Evolutionary conservation across 805 yeast species (phyloP).

Genomic region (Starmerella powellii): DNA sequence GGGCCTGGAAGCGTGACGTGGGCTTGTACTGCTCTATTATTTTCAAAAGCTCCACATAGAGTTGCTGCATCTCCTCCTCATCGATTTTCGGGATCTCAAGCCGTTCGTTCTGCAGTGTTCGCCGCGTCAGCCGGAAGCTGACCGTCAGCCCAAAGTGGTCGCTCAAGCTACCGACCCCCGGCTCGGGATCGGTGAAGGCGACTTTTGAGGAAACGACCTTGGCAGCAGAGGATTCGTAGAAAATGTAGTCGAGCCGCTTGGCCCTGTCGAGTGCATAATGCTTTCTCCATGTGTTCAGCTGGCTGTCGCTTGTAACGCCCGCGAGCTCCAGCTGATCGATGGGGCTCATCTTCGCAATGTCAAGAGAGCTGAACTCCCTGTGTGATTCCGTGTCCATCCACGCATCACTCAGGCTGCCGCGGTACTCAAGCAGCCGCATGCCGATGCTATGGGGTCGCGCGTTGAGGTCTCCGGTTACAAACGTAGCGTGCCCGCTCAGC

Average conservation of each 20-base stretch:
- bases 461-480: slow-evolving; percentile 88
- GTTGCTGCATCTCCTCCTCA: slow-evolving; percentile 6
- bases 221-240: slow-evolving; percentile 49
- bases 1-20: slow-evolving; percentile 47
- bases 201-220: slow-evolving; percentile 53
- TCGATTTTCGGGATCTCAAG: background rate
- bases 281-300: slow-evolving; percentile 74
- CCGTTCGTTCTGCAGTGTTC: background rate
- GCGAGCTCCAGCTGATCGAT: slow-evolving; percentile 54
- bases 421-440: slow-evolving; percentile 54
- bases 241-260: slow-evolving; percentile 79
- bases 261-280: slow-evolving; percentile 49
- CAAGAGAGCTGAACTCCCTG: slow-evolving; percentile 27
- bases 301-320: slow-evolving; percentile 85
- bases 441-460: slow-evolving; percentile 81
- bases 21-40: slow-evolving; percentile 39
- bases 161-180: slow-evolving; percentile 63
- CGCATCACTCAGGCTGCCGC: slow-evolving; percentile 62
- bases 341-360: slow-evolving; percentile 42
- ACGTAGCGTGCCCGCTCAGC: slow-evolving; percentile 68
- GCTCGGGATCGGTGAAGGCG: slow-evolving; percentile 56
- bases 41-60: slow-evolving; percentile 40
- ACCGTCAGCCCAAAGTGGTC: slow-evolving; percentile 73
- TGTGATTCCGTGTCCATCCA: slow-evolving; percentile 42
- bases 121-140: slow-evolving; percentile 12